Percentiles rank a stretch among this genome's conserved stretches.
These are phyloP conservation scores for Calonectria fujianensis DNA, from an alignment of 2,329 filamentous ascomycete genomes.

Conservation along the genomic window DNA sequence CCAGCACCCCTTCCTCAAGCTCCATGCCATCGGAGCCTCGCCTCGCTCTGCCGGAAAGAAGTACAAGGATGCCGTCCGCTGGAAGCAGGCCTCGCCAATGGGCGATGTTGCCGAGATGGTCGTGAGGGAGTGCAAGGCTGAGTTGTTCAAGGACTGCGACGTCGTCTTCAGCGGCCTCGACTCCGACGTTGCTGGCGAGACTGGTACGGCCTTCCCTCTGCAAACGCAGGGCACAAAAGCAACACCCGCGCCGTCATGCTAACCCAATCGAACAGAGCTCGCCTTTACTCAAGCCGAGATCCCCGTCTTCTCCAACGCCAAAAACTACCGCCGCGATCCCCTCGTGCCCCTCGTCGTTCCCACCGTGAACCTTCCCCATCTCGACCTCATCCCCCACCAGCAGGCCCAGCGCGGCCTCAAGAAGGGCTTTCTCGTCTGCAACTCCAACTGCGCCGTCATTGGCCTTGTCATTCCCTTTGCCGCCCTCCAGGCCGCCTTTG, in stretches of 20 bases:
- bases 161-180: conserved; percentile 95
- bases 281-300: conserved; percentile 92
- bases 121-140: conserved; percentile 88
- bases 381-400: conserved; percentile 93
- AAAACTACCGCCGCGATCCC: conserved; percentile 95
- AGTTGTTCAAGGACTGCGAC: conserved; percentile 91
- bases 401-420: conserved; percentile 81
- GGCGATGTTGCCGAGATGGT: conserved; percentile 86
- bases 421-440: conserved; percentile 96
- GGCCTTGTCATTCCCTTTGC: conserved; percentile 96
- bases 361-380: conserved; percentile 92
- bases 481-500: conserved; percentile 90
- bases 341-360: conserved; percentile 95
- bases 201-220: conserved; percentile 75
- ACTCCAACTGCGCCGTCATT: conserved; percentile 98
- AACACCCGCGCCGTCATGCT: conserved; percentile 14
- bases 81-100: conserved; percentile 95
- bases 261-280: conserved; percentile 76
- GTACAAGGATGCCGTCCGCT: conserved; percentile 94
- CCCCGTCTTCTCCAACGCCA: conserved; percentile 96
- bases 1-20: conserved; percentile 88
- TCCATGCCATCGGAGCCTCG: conserved; percentile 93
- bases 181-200: conserved; percentile 92
- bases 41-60: conserved; percentile 92
- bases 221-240: not conserved